Conservation (phyloP, 176 grass and related monocot species). For the Aegilops longissima region DNA sequence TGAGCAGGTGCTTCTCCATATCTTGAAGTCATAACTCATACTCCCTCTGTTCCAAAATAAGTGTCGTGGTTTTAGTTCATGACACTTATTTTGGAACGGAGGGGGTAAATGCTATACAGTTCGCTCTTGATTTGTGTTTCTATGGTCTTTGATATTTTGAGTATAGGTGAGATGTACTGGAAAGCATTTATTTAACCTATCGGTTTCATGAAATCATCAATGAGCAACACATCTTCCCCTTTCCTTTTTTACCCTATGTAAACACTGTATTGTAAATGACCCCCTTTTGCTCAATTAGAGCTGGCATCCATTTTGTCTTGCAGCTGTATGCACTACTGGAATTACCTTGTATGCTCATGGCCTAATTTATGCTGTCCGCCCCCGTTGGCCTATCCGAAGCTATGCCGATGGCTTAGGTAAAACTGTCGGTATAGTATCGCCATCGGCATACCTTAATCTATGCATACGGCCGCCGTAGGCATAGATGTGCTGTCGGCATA, state of each 20-base stretch:
- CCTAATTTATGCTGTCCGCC: too few species aligned
- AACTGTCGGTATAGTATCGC: too few species aligned
- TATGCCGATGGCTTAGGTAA: too few species aligned
- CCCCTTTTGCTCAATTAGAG: background rate
- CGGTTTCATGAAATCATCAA: background rate
- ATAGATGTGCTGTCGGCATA: too few species aligned
- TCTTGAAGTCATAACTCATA: background rate
- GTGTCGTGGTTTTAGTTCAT: too few species aligned
- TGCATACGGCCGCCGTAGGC: too few species aligned
- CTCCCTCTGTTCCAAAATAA: too few species aligned
- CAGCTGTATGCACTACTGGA: background rate
- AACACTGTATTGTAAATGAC: background rate
- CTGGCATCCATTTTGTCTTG: background rate
- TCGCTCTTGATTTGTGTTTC: background rate
- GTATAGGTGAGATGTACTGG: background rate
- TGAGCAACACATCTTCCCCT: background rate
- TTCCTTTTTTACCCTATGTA: too few species aligned
- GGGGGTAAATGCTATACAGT: background rate
- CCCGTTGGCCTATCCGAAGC: too few species aligned
- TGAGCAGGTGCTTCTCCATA: slow-evolving; percentile 56
- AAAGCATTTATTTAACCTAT: background rate
- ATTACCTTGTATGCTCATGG: too few species aligned
- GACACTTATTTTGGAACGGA: too few species aligned
- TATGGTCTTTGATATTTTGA: background rate
- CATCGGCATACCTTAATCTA: too few species aligned